Evolutionary conservation across 2,329 filamentous ascomycete genomes (phyloP).

Genomic region (Venturia aucupariae): DNA sequence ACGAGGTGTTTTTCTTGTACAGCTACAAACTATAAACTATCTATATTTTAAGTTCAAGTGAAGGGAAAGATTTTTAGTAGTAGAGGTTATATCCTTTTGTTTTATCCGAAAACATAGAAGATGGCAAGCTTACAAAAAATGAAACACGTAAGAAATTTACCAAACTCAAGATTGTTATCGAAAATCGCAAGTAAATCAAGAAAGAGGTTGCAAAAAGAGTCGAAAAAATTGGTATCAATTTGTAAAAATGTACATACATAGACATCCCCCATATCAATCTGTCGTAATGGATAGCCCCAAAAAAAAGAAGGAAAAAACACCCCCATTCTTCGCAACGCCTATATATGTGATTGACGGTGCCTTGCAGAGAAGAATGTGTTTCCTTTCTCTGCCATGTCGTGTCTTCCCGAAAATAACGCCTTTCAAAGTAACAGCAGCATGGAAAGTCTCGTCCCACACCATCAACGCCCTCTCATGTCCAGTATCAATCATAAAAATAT

Average conservation of each 20-base stretch:
- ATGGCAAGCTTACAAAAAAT: too few species aligned
- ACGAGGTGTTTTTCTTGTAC: too few species aligned
- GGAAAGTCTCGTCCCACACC: not conserved
- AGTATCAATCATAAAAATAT: constrained; percentile 1
- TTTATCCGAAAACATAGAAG: too few species aligned
- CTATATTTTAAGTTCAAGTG: too few species aligned
- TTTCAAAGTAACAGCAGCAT: not conserved
- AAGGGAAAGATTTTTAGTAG: too few species aligned
- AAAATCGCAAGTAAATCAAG: too few species aligned
- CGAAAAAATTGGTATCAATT: not conserved
- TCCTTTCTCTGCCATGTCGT: not conserved
- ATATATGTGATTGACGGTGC: not conserved
- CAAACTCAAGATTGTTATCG: too few species aligned
- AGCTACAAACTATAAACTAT: too few species aligned
- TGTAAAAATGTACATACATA: not conserved
- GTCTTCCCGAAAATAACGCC: not conserved
- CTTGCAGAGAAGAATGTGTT: not conserved
- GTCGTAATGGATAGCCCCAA: not conserved
- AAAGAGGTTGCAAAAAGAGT: not conserved
- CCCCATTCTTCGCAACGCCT: not conserved
- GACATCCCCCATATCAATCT: not conserved
- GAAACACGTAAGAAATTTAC: too few species aligned
- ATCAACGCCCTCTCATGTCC: not conserved
- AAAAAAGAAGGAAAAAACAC: too few species aligned
- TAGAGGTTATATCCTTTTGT: too few species aligned